Percentiles rank a stretch among this genome's conserved stretches.
Evolutionary conservation across 257 asterid species (phyloP).

Genomic region (Forsythia suspensa): DNA sequence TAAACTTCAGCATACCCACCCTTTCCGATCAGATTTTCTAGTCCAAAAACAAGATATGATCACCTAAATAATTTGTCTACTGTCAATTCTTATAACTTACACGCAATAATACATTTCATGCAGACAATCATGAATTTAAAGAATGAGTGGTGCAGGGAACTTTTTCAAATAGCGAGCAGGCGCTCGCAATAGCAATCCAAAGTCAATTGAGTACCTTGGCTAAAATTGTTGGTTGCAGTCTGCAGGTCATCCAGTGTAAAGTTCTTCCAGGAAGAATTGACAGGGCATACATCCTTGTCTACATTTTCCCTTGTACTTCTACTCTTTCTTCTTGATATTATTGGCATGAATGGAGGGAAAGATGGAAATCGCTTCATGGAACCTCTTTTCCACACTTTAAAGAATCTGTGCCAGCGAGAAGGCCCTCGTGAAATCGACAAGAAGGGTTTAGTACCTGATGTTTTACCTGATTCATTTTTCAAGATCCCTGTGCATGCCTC

Average conservation of each 20-base stretch:
- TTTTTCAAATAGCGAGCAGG: no score
- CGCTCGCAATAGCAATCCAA: not conserved
- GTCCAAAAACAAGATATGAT: not conserved
- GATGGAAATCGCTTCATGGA: conserved; percentile 37
- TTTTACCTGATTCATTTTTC: conserved; percentile 13
- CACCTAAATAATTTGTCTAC: not conserved
- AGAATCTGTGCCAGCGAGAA: conserved; percentile 49
- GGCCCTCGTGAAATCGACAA: conserved; percentile 13
- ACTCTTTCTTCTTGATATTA: conserved; percentile 37
- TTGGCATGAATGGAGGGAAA: conserved; percentile 42
- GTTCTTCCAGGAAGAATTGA: conserved; percentile 50
- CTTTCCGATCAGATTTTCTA: conserved; percentile 66
- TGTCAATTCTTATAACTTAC: not conserved
- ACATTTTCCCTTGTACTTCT: conserved; percentile 27
- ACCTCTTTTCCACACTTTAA: conserved; percentile 43
- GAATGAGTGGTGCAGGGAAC: no score
- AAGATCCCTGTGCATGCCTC: conserved; percentile 25
- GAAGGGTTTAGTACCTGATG: not conserved
- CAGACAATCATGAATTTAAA: not conserved
- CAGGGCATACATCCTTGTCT: conserved; percentile 16
- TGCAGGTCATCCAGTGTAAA: conserved; percentile 48
- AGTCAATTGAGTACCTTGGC: conserved; percentile 43
- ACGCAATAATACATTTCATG: not conserved
- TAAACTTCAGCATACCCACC: conserved; percentile 76
- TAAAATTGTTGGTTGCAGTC: conserved; percentile 56